phyloP scores from a whole-genome alignment of 106 monocot genomes.

The Phalaenopsis aphrodite region DNA sequence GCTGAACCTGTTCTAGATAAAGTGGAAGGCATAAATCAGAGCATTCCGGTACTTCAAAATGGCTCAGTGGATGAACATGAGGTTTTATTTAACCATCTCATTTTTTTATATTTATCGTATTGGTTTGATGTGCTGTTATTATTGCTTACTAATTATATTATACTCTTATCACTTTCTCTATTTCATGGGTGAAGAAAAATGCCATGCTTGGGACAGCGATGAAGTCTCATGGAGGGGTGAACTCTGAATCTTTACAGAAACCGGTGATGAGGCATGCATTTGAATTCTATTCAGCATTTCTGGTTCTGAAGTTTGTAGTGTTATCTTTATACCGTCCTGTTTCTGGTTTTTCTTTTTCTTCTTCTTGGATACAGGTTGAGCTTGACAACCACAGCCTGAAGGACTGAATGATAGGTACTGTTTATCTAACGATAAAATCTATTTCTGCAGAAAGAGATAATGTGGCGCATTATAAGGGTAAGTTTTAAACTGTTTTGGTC shows the following conservation, averaged over 20 bases:
- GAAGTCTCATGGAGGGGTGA: constrained; percentile 27
- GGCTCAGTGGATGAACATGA: constrained; percentile 16
- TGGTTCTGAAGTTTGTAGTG: constrained; percentile 7
- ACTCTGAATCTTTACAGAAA: constrained; percentile 28
- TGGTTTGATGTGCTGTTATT: neutral
- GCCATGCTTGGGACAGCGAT: constrained; percentile 19
- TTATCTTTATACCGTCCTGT: constrained; percentile 43
- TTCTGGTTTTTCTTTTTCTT: constrained; percentile 15
- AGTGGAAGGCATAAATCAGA: neutral
- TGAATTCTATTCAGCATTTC: constrained; percentile 8
- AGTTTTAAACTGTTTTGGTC: constrained; percentile 2
- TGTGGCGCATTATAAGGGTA: neutral
- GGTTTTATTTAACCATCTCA: constrained; percentile 14
- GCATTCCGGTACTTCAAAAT: constrained; percentile 4
- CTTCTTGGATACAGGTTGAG: constrained; percentile 31
- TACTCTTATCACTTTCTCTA: neutral
- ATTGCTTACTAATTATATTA: neutral
- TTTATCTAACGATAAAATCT: neutral
- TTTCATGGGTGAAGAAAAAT: constrained; percentile 29
- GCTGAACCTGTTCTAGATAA: neutral
- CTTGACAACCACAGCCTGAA: constrained; percentile 28
- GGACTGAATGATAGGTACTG: constrained; percentile 8
- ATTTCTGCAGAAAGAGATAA: neutral
- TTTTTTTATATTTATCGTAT: neutral
- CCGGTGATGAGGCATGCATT: constrained; percentile 36